Evolutionary conservation across 106 monocot genomes (phyloP), one percentile per base, ranked within the genome.

Genomic region (Vanilla planifolia): DNA sequence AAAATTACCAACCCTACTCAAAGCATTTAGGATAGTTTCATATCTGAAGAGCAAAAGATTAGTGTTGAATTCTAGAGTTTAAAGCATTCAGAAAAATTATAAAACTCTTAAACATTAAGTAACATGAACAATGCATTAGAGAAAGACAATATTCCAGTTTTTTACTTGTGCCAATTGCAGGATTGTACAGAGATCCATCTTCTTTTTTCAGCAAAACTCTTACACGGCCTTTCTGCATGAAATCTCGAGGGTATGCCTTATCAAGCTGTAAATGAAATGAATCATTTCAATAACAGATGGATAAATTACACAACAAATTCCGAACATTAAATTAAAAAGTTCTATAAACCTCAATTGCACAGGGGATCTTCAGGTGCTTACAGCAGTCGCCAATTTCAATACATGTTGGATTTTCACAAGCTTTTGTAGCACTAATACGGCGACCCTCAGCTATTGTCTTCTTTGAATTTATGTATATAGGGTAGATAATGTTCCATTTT

Each of bases 191-290:
- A 14, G 91, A 79, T 0, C 96, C 96, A 36, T 98, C 91, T 8
- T 81, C 91, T 30, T 48, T 81, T 60, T 85, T 98, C 48, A 91
- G 61, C 47, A 81, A 66, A 61, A 88, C 73, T 70, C 96, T 98
- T 35, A 98, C 84, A 45, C 96, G 81, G 17, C 91, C 96, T 24
- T 71, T 72, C 70, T 85, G 87, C 91, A 98, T 79, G 82, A 98
- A 98, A 48, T 88, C 96, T 53, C 96, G 67, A 30, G 91, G 87
- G 39, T 91, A 91, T 41, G 87, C 88, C 75, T 91, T 98, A 52
- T 98, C 95, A 33, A 79, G 20, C 96, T 98, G 60, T 51, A 68
- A 51, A 53, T 14, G 50, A 60, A 25, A 51, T 16, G 22, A 50
- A 14, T 39, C 44, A 46, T 39, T n/a, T 23, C 33, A 62, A 42